These are phyloP conservation scores for Sclerotinia minor DNA, from an alignment of 2,329 filamentous ascomycete genomes.

Conservation along the genomic window DNA sequence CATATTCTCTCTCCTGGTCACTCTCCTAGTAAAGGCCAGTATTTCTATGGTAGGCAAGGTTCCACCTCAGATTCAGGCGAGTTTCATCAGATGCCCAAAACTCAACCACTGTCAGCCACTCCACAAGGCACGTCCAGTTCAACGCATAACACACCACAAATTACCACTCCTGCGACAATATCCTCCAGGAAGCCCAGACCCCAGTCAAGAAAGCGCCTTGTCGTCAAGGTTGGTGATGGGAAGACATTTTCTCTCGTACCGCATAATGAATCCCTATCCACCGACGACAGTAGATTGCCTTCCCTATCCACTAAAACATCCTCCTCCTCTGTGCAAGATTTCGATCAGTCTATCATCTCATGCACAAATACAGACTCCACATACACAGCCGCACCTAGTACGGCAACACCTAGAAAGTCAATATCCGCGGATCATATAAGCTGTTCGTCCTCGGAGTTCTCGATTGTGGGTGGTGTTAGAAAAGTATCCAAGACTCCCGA, in stretches of 20 bases:
- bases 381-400: conserved; percentile 31
- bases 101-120: conserved; percentile 26
- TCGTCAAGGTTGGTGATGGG: conserved; percentile 37
- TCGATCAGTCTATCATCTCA: conserved; percentile 37
- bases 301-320: conserved; percentile 32
- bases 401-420: conserved; percentile 33
- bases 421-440: conserved; percentile 40
- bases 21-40: conserved; percentile 28
- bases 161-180: conserved; percentile 36
- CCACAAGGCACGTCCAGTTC: conserved; percentile 35
- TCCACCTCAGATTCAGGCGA: conserved; percentile 32
- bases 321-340: conserved; percentile 36
- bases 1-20: conserved; percentile 37
- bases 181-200: conserved; percentile 36
- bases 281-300: conserved; percentile 30
- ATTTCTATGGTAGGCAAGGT: conserved; percentile 26
- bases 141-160: conserved; percentile 34
- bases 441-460: conserved; percentile 41
- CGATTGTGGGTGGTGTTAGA: conserved; percentile 41
- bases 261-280: conserved; percentile 32
- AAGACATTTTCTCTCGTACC: conserved; percentile 41
- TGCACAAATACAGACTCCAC: conserved; percentile 33
- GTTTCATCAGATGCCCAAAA: conserved; percentile 38
- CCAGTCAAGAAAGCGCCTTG: conserved; percentile 37
- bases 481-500: conserved; percentile 43